Evolutionary conservation across 306 rosid genomes (phyloP).

Genomic region (Cucumis melo): DNA sequence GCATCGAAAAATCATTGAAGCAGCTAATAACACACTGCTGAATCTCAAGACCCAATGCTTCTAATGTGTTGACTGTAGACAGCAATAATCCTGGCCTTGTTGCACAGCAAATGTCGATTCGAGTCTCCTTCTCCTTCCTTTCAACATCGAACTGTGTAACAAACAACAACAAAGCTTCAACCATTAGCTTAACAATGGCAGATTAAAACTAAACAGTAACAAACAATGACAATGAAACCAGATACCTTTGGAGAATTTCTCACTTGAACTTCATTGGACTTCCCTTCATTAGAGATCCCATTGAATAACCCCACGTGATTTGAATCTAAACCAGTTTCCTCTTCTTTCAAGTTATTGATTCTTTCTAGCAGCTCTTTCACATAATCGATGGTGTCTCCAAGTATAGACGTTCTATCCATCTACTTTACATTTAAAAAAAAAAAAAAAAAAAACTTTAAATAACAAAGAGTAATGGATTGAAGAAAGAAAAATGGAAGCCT

Average conservation of each 20-base stretch:
- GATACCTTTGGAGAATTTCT: slow-evolving; percentile 86
- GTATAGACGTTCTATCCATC: slow-evolving; percentile 99
- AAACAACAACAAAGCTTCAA: neutral
- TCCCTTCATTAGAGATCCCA: slow-evolving; percentile 49
- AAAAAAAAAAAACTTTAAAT: neutral
- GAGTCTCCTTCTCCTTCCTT: slow-evolving; percentile 52
- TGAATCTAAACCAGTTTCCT: slow-evolving; percentile 23
- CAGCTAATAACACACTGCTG: slow-evolving; percentile 91
- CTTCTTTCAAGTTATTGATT: slow-evolving; percentile 68
- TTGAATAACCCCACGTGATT: slow-evolving; percentile 30
- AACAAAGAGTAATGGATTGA: neutral
- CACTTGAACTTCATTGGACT: slow-evolving; percentile 49
- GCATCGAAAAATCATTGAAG: slow-evolving; percentile 86
- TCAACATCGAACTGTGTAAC: slow-evolving; percentile 73
- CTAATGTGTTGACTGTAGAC: slow-evolving; percentile 73
- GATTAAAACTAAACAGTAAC: neutral
- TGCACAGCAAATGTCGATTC: slow-evolving; percentile 76
- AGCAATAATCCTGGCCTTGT: slow-evolving; percentile 67
- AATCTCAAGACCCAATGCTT: slow-evolving; percentile 89
- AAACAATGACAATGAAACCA: neutral
- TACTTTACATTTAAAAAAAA: slow-evolving; percentile 2
- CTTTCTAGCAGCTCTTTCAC: slow-evolving; percentile 91
- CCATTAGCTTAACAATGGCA: neutral
- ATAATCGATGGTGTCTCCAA: slow-evolving; percentile 94
- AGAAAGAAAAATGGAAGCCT: no score